Evolutionary conservation across 2,329 filamentous ascomycete species (phyloP).

Genomic region (Microcyclosporella mali): DNA sequence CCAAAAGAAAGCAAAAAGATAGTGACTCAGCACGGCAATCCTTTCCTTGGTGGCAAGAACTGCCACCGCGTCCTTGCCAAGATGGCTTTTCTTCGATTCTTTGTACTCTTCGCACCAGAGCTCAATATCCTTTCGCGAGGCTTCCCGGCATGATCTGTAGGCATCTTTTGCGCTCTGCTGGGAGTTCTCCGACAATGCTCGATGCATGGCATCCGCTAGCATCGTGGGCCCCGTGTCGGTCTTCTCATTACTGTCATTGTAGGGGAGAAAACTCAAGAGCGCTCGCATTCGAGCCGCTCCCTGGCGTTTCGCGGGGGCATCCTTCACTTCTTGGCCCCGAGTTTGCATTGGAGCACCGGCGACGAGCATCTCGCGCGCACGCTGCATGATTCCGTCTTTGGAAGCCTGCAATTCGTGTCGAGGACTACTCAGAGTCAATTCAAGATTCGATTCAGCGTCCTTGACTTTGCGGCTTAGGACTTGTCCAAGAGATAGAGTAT

Average conservation of each 20-base stretch:
- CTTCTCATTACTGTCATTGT: no score
- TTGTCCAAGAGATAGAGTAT: no score
- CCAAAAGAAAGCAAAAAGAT: constrained; percentile 11
- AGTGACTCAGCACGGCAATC: constrained; percentile 4
- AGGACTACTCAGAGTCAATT: no score
- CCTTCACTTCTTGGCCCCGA: not conserved
- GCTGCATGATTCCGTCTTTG: no score
- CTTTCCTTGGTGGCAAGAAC: not conserved
- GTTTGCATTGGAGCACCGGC: not conserved
- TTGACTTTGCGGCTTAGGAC: no score
- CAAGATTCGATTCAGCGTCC: no score
- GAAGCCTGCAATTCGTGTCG: no score
- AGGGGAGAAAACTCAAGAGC: no score
- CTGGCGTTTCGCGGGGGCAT: no score
- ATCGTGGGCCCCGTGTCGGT: no score
- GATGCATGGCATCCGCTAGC: constrained; percentile 1
- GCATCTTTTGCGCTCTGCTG: not conserved
- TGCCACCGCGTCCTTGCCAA: not conserved
- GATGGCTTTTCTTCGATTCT: not conserved
- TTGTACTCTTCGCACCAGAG: not conserved
- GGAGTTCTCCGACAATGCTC: not conserved
- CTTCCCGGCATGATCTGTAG: constrained; percentile 2
- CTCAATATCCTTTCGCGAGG: constrained; percentile 1
- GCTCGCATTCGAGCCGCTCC: no score
- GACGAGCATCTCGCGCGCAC: no score